Base-by-base conservation (phyloP, 2,329 filamentous ascomycete species). In the Botrytis paeoniae region DNA sequence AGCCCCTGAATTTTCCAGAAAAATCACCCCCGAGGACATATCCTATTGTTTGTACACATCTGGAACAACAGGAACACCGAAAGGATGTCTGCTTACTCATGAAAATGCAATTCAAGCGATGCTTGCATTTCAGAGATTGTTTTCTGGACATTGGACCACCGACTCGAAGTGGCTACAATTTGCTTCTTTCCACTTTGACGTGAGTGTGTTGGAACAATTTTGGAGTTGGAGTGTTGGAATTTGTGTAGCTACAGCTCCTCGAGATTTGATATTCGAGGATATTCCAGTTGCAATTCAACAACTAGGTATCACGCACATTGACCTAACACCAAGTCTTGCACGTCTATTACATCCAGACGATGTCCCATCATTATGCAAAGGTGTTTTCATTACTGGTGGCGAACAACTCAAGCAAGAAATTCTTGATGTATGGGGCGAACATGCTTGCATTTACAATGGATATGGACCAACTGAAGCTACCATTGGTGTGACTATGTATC, bases 181-280 rank as follows among this genome's bases (percentile, higher is more conserved):
- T 79, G 95, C 95, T 1, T 95, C 94, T 0, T 93, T 97, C 73
- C 95, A 97, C 81, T 98, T 98, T 75, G 95, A 98, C 78, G 95
- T 98, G 6, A 96, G 93, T 1, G 92, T 98, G 0, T 86, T 98
- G 0, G 95, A 98, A 80, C 95, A 97, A 79, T 98, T 95, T 81
- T 98, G 94, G 94, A 96, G 91, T 73, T 98, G 95, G 95, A 94
- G 92, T 41, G 92, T 96, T 0, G 94, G 94, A 1, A 94, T 98
- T 39, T 91, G 92, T 6, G 87, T 98, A 0, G 92, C 95, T 2
- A 91, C 93, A 3, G 94, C 93, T 10, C 92, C 93, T 0, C 88
- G 93, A 76, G 94, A 98, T 80, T 80, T 97, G 1, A 91, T 98
- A 1, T 90, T 98, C 48, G 93, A 96, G 77, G 93, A 98, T 78